Conservation (phyloP, 2,329 filamentous ascomycete genomes). For the Diplodia mutila region DNA sequence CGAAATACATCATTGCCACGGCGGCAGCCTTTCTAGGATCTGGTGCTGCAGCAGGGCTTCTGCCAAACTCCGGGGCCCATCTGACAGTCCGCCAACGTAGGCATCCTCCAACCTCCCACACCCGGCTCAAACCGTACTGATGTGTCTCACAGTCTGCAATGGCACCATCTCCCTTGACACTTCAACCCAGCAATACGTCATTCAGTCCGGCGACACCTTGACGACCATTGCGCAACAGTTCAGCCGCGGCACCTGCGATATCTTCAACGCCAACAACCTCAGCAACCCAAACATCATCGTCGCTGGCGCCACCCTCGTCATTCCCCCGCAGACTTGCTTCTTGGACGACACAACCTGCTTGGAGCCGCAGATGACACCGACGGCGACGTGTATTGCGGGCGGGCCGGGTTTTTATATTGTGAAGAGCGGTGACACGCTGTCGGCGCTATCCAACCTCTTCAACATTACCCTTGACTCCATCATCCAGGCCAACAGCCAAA, state of each 20-base stretch:
- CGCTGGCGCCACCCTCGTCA: slow-evolving; percentile 19
- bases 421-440: slow-evolving; percentile 31
- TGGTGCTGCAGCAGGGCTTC: background rate
- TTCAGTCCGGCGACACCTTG: slow-evolving; percentile 26
- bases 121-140: background rate
- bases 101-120: background rate
- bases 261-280: slow-evolving; percentile 26
- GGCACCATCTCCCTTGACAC: slow-evolving; percentile 7
- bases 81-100: slow-evolving; percentile 5
- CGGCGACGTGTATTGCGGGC: slow-evolving; percentile 32
- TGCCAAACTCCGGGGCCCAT: background rate
- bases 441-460: slow-evolving; percentile 31
- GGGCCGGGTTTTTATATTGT: slow-evolving; percentile 32
- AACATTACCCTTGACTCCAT: slow-evolving; percentile 33
- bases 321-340: slow-evolving; percentile 24
- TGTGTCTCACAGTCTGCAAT: slow-evolving; percentile 8
- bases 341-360: slow-evolving; percentile 34
- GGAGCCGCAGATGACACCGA: slow-evolving; percentile 20
- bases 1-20: background rate
- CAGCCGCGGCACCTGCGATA: slow-evolving; percentile 27
- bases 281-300: slow-evolving; percentile 18
- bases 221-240: slow-evolving; percentile 18
- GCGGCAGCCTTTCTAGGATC: background rate
- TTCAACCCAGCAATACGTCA: slow-evolving; percentile 15
- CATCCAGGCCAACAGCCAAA: slow-evolving; percentile 30